phyloP scores from a whole-genome alignment of 2,329 filamentous ascomycete genomes.

The Cordyceps cicadae region DNA sequence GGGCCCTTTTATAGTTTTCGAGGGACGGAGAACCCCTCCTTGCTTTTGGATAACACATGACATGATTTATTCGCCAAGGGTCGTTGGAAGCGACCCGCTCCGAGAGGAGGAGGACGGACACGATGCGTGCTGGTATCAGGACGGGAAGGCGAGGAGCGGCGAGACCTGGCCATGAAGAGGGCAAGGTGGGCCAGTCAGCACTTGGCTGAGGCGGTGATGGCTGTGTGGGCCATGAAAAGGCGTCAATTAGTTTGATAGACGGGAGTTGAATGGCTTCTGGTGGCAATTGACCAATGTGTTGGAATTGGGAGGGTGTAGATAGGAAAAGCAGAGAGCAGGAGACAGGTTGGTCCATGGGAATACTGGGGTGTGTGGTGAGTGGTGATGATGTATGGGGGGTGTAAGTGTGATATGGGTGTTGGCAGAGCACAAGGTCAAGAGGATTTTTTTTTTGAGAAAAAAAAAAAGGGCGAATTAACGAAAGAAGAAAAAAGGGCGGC shows the following conservation, averaged over 20 bases:
- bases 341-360: neutral
- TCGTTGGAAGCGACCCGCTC: conserved; percentile 33
- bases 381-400: neutral
- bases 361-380: neutral
- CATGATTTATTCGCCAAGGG: conserved; percentile 35
- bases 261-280: neutral
- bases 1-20: conserved; percentile 57
- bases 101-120: conserved; percentile 23
- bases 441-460: neutral
- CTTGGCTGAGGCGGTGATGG: neutral
- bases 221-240: neutral
- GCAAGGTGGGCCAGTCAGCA: conserved; percentile 14
- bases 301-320: conserved; percentile 15
- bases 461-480: neutral
- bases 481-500: neutral
- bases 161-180: conserved; percentile 8
- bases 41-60: conserved; percentile 35
- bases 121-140: conserved; percentile 25
- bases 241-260: neutral
- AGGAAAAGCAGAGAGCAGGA: neutral
- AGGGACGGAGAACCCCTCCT: conserved; percentile 22
- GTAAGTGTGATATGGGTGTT: neutral
- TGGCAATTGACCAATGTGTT: conserved; percentile 4
- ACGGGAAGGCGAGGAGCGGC: conserved; percentile 18
- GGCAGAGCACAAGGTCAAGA: neutral